Base-by-base conservation (phyloP, 495 filamentous ascomycete genomes). In the Hyaloscypha variabilis region DNA sequence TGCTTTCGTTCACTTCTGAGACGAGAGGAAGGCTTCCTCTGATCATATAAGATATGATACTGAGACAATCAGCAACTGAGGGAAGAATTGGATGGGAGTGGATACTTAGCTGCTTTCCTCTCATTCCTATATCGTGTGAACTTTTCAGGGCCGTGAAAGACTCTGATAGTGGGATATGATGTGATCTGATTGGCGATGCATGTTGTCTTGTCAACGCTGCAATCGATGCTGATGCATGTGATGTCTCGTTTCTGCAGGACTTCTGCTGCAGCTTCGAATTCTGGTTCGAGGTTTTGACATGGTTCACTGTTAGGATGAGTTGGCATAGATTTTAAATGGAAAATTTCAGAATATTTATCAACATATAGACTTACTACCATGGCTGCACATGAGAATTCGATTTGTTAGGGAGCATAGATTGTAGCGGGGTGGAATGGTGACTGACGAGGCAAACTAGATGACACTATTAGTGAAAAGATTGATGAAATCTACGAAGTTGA, bases 161-260 rank as follows among this genome's bases (percentile, higher is more conserved):
- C 10, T 50, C 65, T 55, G 10, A 67, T 52, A 24, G 65, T 62
- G 10, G 65, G 65, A 28, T 67, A 62, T 61, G 65, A 67, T 3
- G 46, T 58, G 25, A 67, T 39, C 2, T 59, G 10, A 25, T 58
- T 46, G 17, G 17, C 14, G 26, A 29, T 31, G 39, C 65, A 67
- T 26, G 63, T 26, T 49, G 57, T 42, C 34, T 19, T 53, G 14
- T 55, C 56, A 8, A 13, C 36, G 59, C 36, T 67, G 65, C 65
- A 67, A 36, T 67, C 58, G 39, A 67, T 57, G 10, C 46, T 53
- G 59, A 67, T 36, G 3, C 55, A 26, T 13, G 65, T 8, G 21
- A 67, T 62, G 28, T 50, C 53, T 58, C 51, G 58, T 23, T 19
- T 21, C 34, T 36, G 17, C 0, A 67, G 52, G 3, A 51, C 36